Conservation (phyloP, 495 filamentous ascomycete species). For the Xylaria palmicola region DNA sequence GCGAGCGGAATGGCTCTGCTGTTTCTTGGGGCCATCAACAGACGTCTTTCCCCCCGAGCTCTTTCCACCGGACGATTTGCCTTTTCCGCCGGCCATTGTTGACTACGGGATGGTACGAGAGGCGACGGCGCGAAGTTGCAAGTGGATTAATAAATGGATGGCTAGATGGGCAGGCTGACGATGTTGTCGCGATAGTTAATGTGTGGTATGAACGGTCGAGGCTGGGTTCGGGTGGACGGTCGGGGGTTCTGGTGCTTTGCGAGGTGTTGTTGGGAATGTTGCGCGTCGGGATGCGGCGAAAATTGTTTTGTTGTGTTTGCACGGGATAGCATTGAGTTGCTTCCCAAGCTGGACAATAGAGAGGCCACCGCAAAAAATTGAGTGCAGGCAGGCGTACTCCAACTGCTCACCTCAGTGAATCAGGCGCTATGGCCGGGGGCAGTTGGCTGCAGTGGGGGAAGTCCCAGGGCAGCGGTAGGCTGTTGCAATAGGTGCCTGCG, state of each 20-base stretch:
- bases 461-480: not conserved
- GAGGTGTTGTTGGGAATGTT: constrained; percentile 13
- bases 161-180: not conserved
- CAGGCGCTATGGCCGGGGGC: not conserved
- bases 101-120: constrained; percentile 10
- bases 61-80: constrained; percentile 92
- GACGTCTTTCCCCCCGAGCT: constrained; percentile 82
- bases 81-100: constrained; percentile 78
- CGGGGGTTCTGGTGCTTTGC: not conserved
- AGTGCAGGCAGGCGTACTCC: no score
- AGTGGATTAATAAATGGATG: constrained; percentile 1
- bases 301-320: constrained; percentile 33
- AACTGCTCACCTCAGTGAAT: not conserved
- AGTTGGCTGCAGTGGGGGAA: not conserved
- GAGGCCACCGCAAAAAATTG: constrained; percentile 28
- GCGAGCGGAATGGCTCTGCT: constrained; percentile 97
- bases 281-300: constrained; percentile 32
- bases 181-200: not conserved
- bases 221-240: not conserved
- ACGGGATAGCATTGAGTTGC: constrained; percentile 18
- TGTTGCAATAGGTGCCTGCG: not conserved
- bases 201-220: not conserved
- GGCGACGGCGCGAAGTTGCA: constrained; percentile 29
- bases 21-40: constrained; percentile 75
- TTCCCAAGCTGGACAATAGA: constrained; percentile 20